These are phyloP conservation scores for Hypoxylon sp. DNA, from an alignment of 2,329 filamentous ascomycete species.

Conservation along the genomic window DNA sequence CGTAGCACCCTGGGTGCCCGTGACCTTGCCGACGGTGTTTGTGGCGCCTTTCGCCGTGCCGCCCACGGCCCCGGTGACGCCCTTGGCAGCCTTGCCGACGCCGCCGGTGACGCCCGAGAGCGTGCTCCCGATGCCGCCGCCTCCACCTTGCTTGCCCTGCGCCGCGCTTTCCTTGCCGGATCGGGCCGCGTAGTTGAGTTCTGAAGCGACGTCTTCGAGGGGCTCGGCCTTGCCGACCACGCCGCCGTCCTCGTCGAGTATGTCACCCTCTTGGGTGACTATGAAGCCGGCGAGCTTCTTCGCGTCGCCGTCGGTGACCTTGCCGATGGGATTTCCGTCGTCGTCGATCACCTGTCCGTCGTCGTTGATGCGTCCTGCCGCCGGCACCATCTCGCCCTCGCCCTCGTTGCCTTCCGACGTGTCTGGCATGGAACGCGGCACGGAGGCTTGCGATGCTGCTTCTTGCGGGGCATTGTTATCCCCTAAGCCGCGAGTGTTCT, in stretches of 20 bases:
- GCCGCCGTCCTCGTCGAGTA: constrained; percentile 44
- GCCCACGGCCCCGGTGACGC: constrained; percentile 29
- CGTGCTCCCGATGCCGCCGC: constrained; percentile 28
- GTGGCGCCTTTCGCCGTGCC: constrained; percentile 35
- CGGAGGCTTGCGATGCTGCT: constrained; percentile 32
- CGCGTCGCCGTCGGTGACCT: constrained; percentile 46
- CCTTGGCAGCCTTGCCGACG: constrained; percentile 36
- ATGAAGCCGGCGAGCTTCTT: constrained; percentile 44
- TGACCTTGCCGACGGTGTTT: constrained; percentile 31
- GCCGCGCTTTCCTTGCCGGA: constrained; percentile 29
- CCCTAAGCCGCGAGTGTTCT: constrained; percentile 17
- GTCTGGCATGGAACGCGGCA: constrained; percentile 43
- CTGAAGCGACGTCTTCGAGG: constrained; percentile 43
- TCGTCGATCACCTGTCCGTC: constrained; percentile 65
- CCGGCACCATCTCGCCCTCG: constrained; percentile 48
- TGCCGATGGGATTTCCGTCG: constrained; percentile 58
- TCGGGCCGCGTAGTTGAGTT: constrained; percentile 45
- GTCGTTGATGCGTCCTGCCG: constrained; percentile 56
- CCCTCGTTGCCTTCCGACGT: constrained; percentile 39
- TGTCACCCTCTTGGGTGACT: constrained; percentile 49
- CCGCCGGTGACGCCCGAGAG: constrained; percentile 39
- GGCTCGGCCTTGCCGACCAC: constrained; percentile 47
- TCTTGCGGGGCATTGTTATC: constrained; percentile 13
- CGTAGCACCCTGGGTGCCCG: constrained; percentile 27
- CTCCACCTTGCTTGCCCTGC: constrained; percentile 11